Percentiles rank a stretch among this genome's conserved stretches.
phyloP scores from a whole-genome alignment of 768 basidiomycete genomes.

The Wakefieldia striispora region DNA sequence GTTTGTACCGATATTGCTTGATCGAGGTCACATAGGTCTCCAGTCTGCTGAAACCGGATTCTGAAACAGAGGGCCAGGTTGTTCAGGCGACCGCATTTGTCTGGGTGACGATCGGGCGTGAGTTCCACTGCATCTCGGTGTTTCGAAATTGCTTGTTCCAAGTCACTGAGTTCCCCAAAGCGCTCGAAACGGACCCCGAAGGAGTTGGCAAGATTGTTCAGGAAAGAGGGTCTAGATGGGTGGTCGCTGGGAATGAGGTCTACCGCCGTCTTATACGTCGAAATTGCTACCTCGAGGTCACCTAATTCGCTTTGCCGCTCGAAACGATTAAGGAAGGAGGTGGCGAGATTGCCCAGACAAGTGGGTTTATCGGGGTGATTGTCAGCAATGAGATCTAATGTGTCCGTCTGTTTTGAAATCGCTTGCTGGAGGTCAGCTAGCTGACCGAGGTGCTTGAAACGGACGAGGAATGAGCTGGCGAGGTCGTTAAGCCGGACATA shows the following conservation, averaged over 20 bases:
- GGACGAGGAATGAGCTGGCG: neutral
- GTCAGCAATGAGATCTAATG: neutral
- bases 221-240: neutral
- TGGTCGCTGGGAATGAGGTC: neutral
- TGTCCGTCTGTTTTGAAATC: neutral
- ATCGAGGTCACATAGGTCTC: too few relatives aligned
- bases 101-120: neutral
- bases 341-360: too few relatives aligned
- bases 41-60: too few relatives aligned
- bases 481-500: neutral
- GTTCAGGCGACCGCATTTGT: neutral
- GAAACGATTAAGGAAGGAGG: too few relatives aligned
- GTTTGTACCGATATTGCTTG: too few relatives aligned
- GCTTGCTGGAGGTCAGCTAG: neutral
- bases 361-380: neutral
- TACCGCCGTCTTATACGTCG: neutral
- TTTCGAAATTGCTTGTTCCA: neutral
- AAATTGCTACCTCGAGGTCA: neutral
- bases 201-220: neutral
- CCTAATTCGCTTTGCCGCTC: too few relatives aligned
- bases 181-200: neutral
- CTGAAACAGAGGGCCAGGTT: too few relatives aligned
- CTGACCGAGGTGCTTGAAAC: neutral
- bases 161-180: neutral
- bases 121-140: neutral